Base-by-base conservation (phyloP, 2,329 filamentous ascomycete species). In the Fusarium praegraminearum region DNA sequence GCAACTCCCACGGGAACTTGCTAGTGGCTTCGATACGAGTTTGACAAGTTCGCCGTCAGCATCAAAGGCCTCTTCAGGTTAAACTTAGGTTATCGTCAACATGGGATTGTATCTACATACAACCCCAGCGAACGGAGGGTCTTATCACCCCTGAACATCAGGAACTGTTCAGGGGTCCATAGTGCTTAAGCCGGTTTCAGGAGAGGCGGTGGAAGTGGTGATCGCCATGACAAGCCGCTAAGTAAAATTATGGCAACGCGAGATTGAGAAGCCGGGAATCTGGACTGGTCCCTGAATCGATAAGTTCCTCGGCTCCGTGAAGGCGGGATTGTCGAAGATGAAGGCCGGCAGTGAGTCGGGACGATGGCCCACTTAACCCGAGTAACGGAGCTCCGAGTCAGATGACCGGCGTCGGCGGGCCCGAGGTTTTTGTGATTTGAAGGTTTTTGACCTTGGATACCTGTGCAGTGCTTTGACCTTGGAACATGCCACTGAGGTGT, bases 181-280 rank as follows among this genome's bases (percentile, higher is more conserved):
- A 24, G 45, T 54, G 40, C 44, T 35, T 30, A 54, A 44, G 30
- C 38, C 50, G 46, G 66, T 69, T 69, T 69, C 65, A 69, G 66
- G 66, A 60, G 22, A 46, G 38, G 18, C 60, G 60, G 65, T 69
- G 55, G 65, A 66, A 49, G 54, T 51, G 35, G 40, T 49, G 55
- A 69, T 66, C 51, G 50, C 32, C 43, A 69, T 66, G 65, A 26
- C 43, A 41, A 65, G 47, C 33, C 30, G 13, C 45, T 26, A 65
- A 46, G 44, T 44, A 30, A 49, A 41, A 51, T 38, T 59, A 10
- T 33, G 20, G 16, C n/a, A 12, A 33, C 12, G 18, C 36, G 47
- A 45, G 43, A 52, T n/a, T 36, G 43, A 43, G n/a, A 50, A 46
- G 52, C 30, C 44, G 43, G 44, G 54, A 24, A 24, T 38, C 20